Evolutionary conservation across 2,329 filamentous ascomycete species (phyloP), one percentile per base, ranked within the genome.

Genomic region (Tolypocladium paradoxum): DNA sequence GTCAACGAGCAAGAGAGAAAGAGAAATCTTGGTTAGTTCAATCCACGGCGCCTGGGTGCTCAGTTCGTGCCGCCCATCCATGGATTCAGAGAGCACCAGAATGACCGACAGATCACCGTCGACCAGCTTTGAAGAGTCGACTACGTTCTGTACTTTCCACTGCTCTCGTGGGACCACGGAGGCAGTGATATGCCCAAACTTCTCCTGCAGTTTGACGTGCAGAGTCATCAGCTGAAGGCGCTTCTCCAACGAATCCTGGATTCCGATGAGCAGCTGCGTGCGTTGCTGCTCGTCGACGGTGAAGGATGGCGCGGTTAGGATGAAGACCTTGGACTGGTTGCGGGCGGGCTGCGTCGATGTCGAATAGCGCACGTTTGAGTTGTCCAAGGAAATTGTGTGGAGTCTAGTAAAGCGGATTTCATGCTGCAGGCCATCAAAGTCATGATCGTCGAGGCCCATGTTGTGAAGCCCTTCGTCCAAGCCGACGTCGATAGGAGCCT

Each of bases 31-130:
- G n/a, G 83, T 81, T 14, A 87, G 74, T 51, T 79, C 78, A 54
- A 84, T 84, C 87, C 87, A 91, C 0, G 86, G 87, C 6, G 85
- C 85, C 66, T 90, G 87, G 11, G 88, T 71, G 58, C 84, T 88
- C 18, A 92, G 68, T 61, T 87, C 82, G 48, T 81, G 78, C 33
- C 78, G 76, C 1, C 85, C 84, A 57, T 82, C 74, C 50, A 77
- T 76, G 27, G 82, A 80, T 59, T 85, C 80, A 3, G 83, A 86
- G 16, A 92, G 70, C 29, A 88, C 82, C 3, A 90, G 70, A 50
- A 91, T 85, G 57, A 84, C 82, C 34, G 84, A 82, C 52, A 86
- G 74, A 29, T 77, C 73, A 2, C 83, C 83, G 64, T 91, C 87
- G 5, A 76, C 73, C 45, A 91, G 67, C 60, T 83, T 87, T 67